phyloP scores from a whole-genome alignment of 176 grass and related monocot genomes.

The Avena sativa region DNA sequence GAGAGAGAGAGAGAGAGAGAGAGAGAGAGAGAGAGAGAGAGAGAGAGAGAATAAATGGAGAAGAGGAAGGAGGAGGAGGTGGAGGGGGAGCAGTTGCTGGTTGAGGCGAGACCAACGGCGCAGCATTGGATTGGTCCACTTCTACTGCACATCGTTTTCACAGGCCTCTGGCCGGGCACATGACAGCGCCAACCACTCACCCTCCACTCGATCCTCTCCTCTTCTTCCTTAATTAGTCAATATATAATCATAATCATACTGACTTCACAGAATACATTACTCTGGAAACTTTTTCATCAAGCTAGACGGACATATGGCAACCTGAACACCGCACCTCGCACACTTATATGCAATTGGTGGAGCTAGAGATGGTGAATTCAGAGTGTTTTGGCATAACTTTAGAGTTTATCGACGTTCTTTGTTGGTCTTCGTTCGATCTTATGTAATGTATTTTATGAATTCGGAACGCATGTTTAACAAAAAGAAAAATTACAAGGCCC shows the following conservation, averaged over 20 bases:
- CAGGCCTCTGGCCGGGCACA: conserved; percentile 6
- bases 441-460: no score
- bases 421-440: no score
- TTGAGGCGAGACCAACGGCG: conserved; percentile 37
- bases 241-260: conserved; percentile 18
- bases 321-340: neutral
- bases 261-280: neutral
- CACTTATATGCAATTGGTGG: no score
- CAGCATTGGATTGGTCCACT: conserved; percentile 27
- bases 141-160: conserved; percentile 32
- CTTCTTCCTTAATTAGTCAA: conserved; percentile 26
- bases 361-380: no score
- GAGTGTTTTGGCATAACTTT: no score
- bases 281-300: neutral
- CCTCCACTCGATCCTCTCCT: neutral
- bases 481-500: no score
- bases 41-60: neutral
- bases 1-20: neutral
- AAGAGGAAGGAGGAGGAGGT: neutral
- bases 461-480: no score
- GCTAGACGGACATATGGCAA: neutral
- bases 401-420: no score
- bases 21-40: conserved; percentile 5
- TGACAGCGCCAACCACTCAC: conserved; percentile 43
- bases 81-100: conserved; percentile 38